phyloP scores from a whole-genome alignment of 495 filamentous ascomycete species.

The Podospora appendiculata region DNA sequence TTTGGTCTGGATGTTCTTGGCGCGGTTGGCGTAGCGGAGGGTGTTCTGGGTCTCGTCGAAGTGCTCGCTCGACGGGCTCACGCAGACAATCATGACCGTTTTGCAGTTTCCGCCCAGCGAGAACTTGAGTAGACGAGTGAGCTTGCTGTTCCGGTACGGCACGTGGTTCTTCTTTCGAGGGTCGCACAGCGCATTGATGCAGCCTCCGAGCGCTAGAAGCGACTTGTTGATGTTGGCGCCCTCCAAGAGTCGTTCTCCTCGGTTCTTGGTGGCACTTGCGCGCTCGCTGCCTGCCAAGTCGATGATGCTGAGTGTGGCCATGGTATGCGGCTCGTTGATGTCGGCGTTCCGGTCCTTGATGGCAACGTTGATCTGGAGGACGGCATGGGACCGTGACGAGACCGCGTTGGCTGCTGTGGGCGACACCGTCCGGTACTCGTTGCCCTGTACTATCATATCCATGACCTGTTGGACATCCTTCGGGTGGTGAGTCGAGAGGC shows the following conservation, averaged over 20 bases:
- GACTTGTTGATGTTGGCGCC: conserved; percentile 99
- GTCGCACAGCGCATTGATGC: conserved; percentile 98
- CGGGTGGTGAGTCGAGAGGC: conserved; percentile 85
- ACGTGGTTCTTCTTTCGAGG: conserved; percentile 88
- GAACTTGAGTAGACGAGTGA: conserved; percentile 94
- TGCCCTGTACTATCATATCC: conserved; percentile 97
- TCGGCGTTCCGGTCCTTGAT: conserved; percentile 91
- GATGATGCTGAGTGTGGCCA: conserved; percentile 97
- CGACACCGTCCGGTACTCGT: conserved; percentile 90
- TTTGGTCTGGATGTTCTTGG: conserved; percentile 99
- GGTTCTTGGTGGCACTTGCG: conserved; percentile 93
- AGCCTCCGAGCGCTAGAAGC: conserved; percentile 87
- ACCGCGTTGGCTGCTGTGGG: conserved; percentile 97
- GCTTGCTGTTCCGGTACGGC: conserved; percentile 95
- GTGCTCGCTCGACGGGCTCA: conserved; percentile 92
- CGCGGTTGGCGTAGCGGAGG: conserved; percentile 91
- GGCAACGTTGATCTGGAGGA: conserved; percentile 93
- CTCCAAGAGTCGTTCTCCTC: conserved; percentile 84
- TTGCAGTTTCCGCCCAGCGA: conserved; percentile 95
- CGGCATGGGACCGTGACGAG: conserved; percentile 96
- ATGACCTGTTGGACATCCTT: conserved; percentile 85
- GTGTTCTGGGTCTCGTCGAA: conserved; percentile 99
- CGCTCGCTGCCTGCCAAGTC: conserved; percentile 95
- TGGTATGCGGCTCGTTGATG: conserved; percentile 90
- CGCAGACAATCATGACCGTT: conserved; percentile 99